Evolutionary conservation across 1,284 basidiomycete species (phyloP).

Genomic region (Ustilago tritici): DNA sequence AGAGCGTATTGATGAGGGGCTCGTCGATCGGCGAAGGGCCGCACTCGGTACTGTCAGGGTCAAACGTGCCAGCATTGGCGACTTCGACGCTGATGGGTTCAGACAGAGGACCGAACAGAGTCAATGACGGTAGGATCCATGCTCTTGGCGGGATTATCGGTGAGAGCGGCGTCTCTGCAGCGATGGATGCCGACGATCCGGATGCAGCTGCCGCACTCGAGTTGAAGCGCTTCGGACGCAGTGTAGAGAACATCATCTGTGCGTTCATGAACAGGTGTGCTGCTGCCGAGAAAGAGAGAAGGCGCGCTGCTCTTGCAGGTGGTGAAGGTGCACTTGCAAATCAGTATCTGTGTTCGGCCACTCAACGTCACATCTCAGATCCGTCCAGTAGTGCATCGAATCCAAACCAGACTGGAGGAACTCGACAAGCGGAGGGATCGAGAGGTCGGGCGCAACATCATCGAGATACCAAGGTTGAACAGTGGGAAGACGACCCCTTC

Average conservation of each 20-base stretch:
- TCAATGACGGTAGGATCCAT: conserved; percentile 52
- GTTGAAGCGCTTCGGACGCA: conserved; percentile 59
- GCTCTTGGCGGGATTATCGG: conserved; percentile 56
- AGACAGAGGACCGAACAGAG: conserved; percentile 52
- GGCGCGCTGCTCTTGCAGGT: background rate
- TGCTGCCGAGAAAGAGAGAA: conserved; percentile 18
- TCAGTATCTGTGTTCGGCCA: background rate
- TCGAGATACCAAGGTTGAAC: background rate
- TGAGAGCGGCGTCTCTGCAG: conserved; percentile 45
- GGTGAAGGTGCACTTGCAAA: no score
- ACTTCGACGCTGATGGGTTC: conserved; percentile 18
- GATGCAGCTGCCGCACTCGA: conserved; percentile 57
- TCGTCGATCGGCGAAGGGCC: conserved; percentile 15
- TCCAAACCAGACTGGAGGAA: background rate
- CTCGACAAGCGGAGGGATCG: background rate
- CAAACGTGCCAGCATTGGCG: conserved; percentile 6
- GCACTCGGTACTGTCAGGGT: conserved; percentile 8
- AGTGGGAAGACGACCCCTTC: conserved; percentile 23
- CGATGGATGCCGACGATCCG: conserved; percentile 57
- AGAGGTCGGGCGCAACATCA: conserved; percentile 17
- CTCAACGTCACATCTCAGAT: conserved; percentile 7
- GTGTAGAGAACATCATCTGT: conserved; percentile 65
- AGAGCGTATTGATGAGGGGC: conserved; percentile 5
- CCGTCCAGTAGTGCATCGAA: background rate
- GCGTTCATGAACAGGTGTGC: conserved; percentile 62